Evolutionary conservation across 768 basidiomycete species (phyloP).

Genomic region (Auriscalpium orientale): DNA sequence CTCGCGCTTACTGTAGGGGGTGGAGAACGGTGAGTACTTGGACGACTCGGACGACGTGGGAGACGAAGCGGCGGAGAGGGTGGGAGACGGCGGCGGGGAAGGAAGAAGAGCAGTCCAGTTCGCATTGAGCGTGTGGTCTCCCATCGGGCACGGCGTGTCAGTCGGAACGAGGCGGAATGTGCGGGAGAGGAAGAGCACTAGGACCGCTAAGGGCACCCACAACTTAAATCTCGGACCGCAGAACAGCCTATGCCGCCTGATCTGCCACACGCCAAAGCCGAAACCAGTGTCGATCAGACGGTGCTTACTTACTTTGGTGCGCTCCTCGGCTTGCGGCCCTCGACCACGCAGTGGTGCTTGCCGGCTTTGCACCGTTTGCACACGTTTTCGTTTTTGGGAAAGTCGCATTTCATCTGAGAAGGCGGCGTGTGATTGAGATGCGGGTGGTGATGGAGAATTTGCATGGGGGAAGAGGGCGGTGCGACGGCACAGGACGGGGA

Average conservation of each 20-base stretch:
- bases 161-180: not conserved
- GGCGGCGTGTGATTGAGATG: not conserved
- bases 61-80: conserved; percentile 28
- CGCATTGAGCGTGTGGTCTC: too few relatives aligned
- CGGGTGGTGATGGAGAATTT: not conserved
- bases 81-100: conserved; percentile 28
- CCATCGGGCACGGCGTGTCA: not conserved
- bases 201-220: too few relatives aligned
- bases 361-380: conserved; percentile 70
- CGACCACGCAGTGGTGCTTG: conserved; percentile 75
- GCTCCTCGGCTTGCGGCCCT: conserved; percentile 71
- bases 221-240: too few relatives aligned
- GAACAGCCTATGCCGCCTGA: too few relatives aligned
- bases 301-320: conserved; percentile 67
- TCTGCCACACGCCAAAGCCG: too few relatives aligned
- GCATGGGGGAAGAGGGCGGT: not conserved
- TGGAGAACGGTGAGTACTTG: conserved; percentile 19
- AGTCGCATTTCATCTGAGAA: conserved; percentile 79
- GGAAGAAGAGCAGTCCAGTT: conserved; percentile 15
- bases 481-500: too few relatives aligned
- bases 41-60: conserved; percentile 1
- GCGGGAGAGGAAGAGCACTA: not conserved
- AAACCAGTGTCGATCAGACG: not conserved
- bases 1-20: conserved; percentile 65
- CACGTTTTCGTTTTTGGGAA: conserved; percentile 62